Evolutionary conservation across 1,284 basidiomycete species (phyloP).

Genomic region (Schizopora paradoxa): DNA sequence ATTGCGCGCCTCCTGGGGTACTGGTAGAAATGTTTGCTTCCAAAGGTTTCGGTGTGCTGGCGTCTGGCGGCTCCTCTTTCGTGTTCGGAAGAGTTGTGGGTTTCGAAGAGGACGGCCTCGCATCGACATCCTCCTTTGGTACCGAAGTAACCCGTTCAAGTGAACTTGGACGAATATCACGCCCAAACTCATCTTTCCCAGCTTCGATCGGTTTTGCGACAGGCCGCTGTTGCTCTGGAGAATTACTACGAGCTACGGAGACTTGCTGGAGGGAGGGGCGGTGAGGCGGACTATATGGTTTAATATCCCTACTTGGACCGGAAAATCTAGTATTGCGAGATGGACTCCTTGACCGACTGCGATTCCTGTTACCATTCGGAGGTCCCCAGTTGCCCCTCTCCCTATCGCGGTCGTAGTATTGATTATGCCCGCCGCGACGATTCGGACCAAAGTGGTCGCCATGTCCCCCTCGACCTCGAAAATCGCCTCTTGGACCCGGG

Average conservation of each 20-base stretch:
- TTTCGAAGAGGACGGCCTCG: neutral
- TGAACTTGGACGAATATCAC: conserved; percentile 60
- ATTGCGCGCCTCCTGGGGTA: neutral
- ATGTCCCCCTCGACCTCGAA: conserved; percentile 10
- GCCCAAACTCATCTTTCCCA: conserved; percentile 75
- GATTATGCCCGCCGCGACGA: neutral
- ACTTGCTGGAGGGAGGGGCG: conserved; percentile 32
- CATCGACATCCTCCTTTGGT: conserved; percentile 27
- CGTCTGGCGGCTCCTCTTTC: neutral
- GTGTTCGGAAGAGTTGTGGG: neutral
- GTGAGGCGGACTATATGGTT: conserved; percentile 53
- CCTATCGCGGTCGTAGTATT: conserved; percentile 40
- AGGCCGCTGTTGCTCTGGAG: conserved; percentile 23
- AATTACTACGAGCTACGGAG: conserved; percentile 13
- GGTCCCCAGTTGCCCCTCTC: conserved; percentile 36
- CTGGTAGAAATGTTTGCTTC: neutral
- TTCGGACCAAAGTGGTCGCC: conserved; percentile 1
- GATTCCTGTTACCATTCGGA: conserved; percentile 33
- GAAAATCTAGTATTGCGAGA: conserved; percentile 39
- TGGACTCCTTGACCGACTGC: conserved; percentile 68
- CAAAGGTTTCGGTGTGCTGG: neutral
- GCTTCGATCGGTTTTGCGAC: conserved; percentile 26
- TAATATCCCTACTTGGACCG: conserved; percentile 40
- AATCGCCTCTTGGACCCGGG: conserved; percentile 14
- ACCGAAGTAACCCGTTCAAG: conserved; percentile 29